These are phyloP conservation scores for Sphaerostilbella broomeana DNA, from an alignment of 2,329 filamentous ascomycete genomes.

Conservation along the genomic window DNA sequence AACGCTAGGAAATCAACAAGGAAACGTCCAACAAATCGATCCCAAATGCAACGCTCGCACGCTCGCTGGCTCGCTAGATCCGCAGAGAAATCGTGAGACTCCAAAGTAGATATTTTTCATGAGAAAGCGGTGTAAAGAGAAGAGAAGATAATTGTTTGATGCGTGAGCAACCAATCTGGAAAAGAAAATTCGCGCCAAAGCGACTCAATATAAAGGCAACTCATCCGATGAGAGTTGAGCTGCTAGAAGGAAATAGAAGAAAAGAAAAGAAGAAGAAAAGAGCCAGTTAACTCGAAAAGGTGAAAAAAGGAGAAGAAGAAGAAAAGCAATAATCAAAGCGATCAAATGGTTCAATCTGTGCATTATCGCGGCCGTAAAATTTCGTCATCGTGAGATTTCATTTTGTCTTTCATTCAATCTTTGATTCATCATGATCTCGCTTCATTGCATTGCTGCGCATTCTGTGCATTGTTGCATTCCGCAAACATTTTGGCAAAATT, in stretches of 20 bases:
- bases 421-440: conserved; percentile 32
- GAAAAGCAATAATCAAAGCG: too few species aligned
- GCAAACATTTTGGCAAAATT: conserved; percentile 90
- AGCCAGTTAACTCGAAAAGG: conserved; percentile 15
- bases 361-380: conserved; percentile 16
- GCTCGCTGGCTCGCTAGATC: conserved; percentile 32
- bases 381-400: conserved; percentile 32
- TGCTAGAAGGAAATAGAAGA: conserved; percentile 15
- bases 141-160: conserved; percentile 32
- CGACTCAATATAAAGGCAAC: conserved; percentile 26
- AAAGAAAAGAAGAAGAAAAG: conserved; percentile 21
- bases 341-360: conserved; percentile 12
- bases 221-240: conserved; percentile 16
- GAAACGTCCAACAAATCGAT: too few species aligned
- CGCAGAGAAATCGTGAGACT: conserved; percentile 26
- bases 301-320: conserved; percentile 11
- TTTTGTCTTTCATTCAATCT: conserved; percentile 30
- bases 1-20: conserved; percentile 27
- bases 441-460: conserved; percentile 38
- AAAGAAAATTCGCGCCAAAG: conserved; percentile 24
- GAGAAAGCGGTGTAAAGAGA: conserved; percentile 26
- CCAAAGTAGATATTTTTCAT: conserved; percentile 25
- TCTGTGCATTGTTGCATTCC: conserved; percentile 54
- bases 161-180: conserved; percentile 46
- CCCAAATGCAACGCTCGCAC: conserved; percentile 18